Percentiles rank a stretch among this genome's conserved stretches.
Evolutionary conservation across 2,329 filamentous ascomycete species (phyloP).

Genomic region (Beauveria sp.): DNA sequence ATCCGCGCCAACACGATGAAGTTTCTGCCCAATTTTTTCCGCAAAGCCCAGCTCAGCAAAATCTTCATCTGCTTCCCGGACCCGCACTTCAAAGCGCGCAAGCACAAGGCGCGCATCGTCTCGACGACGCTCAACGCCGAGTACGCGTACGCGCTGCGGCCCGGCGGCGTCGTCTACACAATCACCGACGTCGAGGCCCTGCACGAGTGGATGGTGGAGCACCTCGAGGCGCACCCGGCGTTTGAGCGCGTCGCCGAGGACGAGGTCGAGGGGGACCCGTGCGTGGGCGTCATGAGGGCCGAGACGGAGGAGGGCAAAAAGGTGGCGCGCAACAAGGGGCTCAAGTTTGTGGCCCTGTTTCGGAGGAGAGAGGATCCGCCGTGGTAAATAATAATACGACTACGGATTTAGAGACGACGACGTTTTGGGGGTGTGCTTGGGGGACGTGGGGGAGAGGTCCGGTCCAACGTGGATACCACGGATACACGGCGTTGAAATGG

Average conservation of each 20-base stretch:
- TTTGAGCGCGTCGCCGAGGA: conserved; percentile 68
- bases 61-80: conserved; percentile 98
- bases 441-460: too few relatives aligned
- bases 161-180: conserved; percentile 84
- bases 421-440: neutral
- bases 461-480: neutral
- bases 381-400: conserved; percentile 43
- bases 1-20: conserved; percentile 97
- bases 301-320: conserved; percentile 98
- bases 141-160: conserved; percentile 79
- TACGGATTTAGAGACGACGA: too few relatives aligned
- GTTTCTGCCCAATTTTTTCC: conserved; percentile 97
- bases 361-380: conserved; percentile 70
- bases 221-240: conserved; percentile 69
- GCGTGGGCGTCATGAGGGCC: conserved; percentile 64
- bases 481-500: neutral
- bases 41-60: conserved; percentile 69
- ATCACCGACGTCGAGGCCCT: conserved; percentile 96
- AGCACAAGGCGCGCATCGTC: conserved; percentile 95
- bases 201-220: conserved; percentile 85
- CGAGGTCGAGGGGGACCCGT: conserved; percentile 61
- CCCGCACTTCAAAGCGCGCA: conserved; percentile 93
- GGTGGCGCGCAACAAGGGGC: conserved; percentile 80
- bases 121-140: conserved; percentile 82
- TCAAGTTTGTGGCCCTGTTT: conserved; percentile 88